A percentile compares a stretch with the other conserved stretches of the same genome.
phyloP scores from a whole-genome alignment of 768 basidiomycete species.

The Cyclocybe cylindracea region DNA sequence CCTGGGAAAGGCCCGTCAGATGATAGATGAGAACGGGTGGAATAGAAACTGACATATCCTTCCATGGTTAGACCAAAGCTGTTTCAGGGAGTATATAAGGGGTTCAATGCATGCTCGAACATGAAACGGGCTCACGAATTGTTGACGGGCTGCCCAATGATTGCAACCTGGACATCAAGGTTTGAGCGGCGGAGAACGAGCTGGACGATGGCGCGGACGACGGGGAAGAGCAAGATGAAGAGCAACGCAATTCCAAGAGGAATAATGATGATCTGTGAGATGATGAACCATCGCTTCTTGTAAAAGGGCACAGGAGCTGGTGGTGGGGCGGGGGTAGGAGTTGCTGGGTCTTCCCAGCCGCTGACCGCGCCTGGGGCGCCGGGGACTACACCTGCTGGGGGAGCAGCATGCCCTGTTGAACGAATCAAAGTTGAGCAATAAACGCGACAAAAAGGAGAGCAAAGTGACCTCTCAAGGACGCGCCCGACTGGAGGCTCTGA shows the following conservation, averaged over 20 bases:
- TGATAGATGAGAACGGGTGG: not conserved
- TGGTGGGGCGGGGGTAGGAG: conserved; percentile 13
- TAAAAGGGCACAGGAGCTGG: conserved; percentile 46
- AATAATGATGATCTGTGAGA: conserved; percentile 49
- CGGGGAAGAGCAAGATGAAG: conserved; percentile 70
- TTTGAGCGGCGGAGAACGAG: conserved; percentile 58
- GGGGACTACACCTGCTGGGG: conserved; percentile 25
- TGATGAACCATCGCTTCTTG: conserved; percentile 65
- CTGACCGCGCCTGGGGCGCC: conserved; percentile 14
- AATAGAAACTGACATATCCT: conserved; percentile 45
- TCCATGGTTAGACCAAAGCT: conserved; percentile 56
- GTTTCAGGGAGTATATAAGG: not conserved
- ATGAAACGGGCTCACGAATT: conserved; percentile 43
- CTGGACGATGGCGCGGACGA: conserved; percentile 66
- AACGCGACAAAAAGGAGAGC: not conserved
- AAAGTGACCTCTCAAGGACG: conserved; percentile 34
- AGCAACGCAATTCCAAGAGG: conserved; percentile 61
- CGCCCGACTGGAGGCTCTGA: conserved; percentile 30
- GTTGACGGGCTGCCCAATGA: conserved; percentile 56
- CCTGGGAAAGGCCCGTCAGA: conserved; percentile 32
- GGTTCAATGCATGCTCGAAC: not conserved
- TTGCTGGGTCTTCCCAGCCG: conserved; percentile 18
- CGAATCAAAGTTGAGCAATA: not conserved
- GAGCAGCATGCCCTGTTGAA: conserved; percentile 31
- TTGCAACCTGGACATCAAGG: conserved; percentile 53